phyloP scores from a whole-genome alignment of 2,329 filamentous ascomycete genomes.

The Ceratocystis variospora region DNA sequence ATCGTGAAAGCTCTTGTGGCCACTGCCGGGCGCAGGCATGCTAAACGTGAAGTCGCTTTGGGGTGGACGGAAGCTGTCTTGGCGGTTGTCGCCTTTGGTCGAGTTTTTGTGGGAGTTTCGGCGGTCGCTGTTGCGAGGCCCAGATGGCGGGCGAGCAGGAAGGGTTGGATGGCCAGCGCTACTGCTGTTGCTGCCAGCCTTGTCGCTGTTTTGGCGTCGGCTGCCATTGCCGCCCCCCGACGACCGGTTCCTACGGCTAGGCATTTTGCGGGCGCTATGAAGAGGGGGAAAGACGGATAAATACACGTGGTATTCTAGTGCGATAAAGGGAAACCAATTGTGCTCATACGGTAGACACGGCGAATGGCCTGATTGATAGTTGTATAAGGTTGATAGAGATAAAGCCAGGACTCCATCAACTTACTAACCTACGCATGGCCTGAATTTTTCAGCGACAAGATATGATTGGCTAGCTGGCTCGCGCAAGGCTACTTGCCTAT shows the following conservation, averaged over 20 bases:
- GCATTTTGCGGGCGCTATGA: background rate
- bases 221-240: constrained; percentile 10
- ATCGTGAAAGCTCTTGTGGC: constrained; percentile 22
- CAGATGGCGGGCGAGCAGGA: constrained; percentile 6
- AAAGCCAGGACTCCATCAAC: background rate
- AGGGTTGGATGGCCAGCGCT: constrained; percentile 24
- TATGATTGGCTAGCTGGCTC: background rate
- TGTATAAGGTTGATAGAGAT: background rate
- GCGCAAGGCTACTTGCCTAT: constrained; percentile 4
- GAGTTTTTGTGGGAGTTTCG: background rate
- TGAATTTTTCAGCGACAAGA: background rate
- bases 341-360: background rate
- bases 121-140: constrained; percentile 8
- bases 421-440: background rate
- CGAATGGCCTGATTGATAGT: background rate
- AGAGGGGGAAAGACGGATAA: background rate
- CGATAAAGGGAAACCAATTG: background rate
- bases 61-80: constrained; percentile 24
- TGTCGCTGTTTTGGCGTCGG: constrained; percentile 30
- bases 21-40: constrained; percentile 36
- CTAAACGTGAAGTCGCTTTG: constrained; percentile 44
- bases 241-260: background rate
- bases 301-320: background rate
- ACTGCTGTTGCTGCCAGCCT: constrained; percentile 28
- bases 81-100: background rate